These are phyloP conservation scores for Arthrobotrys iridis DNA, from an alignment of 2,329 filamentous ascomycete species.

Conservation along the genomic window DNA sequence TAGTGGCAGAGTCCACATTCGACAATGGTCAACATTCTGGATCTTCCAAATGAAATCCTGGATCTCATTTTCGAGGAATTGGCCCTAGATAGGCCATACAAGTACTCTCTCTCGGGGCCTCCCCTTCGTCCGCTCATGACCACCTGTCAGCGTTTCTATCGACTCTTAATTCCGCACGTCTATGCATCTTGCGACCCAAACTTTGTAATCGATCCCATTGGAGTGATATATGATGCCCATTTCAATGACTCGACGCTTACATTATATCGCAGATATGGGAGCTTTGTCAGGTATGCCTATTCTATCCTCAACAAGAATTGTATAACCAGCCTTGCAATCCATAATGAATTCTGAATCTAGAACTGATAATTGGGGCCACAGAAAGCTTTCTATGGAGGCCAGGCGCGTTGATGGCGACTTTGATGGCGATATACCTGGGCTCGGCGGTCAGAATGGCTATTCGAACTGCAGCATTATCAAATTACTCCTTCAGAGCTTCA, in stretches of 20 bases:
- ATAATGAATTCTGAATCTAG: too few species aligned
- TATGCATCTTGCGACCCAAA: not conserved
- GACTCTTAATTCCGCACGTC: not conserved
- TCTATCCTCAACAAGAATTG: not conserved
- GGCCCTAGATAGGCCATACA: not conserved
- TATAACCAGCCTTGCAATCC: too few species aligned
- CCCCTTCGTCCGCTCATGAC: not conserved
- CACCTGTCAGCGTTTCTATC: conserved; percentile 3
- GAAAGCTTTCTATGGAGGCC: not conserved
- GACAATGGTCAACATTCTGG: not conserved
- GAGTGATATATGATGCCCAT: not conserved
- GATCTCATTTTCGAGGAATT: not conserved
- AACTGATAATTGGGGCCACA: not conserved
- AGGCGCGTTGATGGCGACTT: too few species aligned
- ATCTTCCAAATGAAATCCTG: conserved; percentile 1
- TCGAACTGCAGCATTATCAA: not conserved
- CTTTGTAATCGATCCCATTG: not conserved
- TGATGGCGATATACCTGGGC: not conserved
- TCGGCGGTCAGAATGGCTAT: too few species aligned
- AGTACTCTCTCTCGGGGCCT: too few species aligned
- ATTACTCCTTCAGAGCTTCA: not conserved
- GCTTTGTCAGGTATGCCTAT: not conserved
- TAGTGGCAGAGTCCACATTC: not conserved
- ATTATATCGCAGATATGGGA: not conserved
- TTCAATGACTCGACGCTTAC: not conserved